A percentile compares a stretch with the other conserved stretches of the same genome.
Evolutionary conservation across 768 basidiomycete species (phyloP).

Genomic region (Lactifluus hygrophoroides): DNA sequence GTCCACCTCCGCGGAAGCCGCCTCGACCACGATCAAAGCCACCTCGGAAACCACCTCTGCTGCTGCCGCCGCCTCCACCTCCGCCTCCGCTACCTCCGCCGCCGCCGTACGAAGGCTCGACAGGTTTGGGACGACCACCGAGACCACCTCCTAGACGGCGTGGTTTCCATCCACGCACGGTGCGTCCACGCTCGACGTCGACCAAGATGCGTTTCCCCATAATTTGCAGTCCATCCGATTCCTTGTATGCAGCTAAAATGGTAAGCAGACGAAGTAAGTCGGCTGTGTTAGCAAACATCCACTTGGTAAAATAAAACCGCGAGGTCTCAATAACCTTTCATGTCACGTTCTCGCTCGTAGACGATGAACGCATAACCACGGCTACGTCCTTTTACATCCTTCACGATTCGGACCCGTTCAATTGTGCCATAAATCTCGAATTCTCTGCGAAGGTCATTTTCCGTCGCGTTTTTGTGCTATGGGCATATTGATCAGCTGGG

Average conservation of each 20-base stretch:
- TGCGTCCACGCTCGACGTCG: constrained; percentile 96
- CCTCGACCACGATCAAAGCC: constrained; percentile 26
- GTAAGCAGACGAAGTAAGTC: constrained; percentile 22
- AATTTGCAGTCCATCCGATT: constrained; percentile 93
- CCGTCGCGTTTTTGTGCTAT: constrained; percentile 87
- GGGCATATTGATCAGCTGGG: constrained; percentile 12
- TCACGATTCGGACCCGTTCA: constrained; percentile 88
- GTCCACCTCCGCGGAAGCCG: constrained; percentile 25
- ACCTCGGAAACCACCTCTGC: constrained; percentile 31
- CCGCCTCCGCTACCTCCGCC: constrained; percentile 31
- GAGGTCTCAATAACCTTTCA: constrained; percentile 70
- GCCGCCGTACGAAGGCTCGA: constrained; percentile 28
- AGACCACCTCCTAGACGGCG: constrained; percentile 93
- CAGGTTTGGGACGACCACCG: constrained; percentile 93
- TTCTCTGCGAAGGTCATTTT: constrained; percentile 86
- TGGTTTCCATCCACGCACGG: constrained; percentile 98
- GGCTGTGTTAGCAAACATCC: constrained; percentile 21
- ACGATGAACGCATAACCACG: constrained; percentile 96
- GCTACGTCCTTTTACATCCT: constrained; percentile 80
- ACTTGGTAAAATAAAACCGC: constrained; percentile 11
- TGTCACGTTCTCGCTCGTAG: constrained; percentile 95
- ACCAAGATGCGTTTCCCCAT: constrained; percentile 95
- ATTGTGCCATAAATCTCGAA: constrained; percentile 94
- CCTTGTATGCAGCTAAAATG: constrained; percentile 83
- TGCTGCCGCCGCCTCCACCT: constrained; percentile 31